Evolutionary conservation across 768 basidiomycete species (phyloP).

Genomic region (Cytidiella melzeri): DNA sequence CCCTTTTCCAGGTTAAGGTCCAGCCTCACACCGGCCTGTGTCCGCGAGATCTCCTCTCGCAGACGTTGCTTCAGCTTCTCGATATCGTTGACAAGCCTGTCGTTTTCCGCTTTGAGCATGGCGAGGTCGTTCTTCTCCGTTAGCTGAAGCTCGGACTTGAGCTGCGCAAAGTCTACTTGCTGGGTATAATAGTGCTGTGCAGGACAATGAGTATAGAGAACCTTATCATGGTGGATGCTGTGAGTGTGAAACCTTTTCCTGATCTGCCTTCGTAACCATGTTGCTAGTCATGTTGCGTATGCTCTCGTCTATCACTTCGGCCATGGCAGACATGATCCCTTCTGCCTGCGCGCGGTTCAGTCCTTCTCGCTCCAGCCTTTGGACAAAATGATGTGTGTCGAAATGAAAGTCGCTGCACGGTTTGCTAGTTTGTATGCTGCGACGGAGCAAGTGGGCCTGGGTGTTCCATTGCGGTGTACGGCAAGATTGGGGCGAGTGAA

Average conservation of each 20-base stretch:
- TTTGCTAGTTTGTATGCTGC: not conserved
- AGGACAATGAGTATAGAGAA: not conserved
- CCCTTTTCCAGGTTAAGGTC: constrained; percentile 98
- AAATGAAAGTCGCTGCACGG: constrained; percentile 64
- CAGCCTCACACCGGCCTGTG: constrained; percentile 88
- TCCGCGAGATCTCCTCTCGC: constrained; percentile 85
- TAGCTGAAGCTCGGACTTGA: constrained; percentile 92
- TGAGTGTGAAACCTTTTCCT: constrained; percentile 70
- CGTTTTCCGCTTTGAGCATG: constrained; percentile 94
- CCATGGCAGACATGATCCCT: constrained; percentile 95
- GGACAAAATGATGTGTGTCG: constrained; percentile 93
- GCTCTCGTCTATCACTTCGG: constrained; percentile 96
- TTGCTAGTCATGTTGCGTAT: constrained; percentile 93
- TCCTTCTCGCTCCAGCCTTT: constrained; percentile 84
- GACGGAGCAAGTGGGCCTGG: not conserved
- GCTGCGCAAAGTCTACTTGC: constrained; percentile 94
- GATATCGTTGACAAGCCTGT: constrained; percentile 84
- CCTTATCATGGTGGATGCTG: not conserved
- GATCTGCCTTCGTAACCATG: constrained; percentile 93
- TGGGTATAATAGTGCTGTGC: constrained; percentile 84
- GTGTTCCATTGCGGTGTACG: not conserved
- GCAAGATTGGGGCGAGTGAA: too few relatives aligned
- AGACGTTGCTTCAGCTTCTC: constrained; percentile 93
- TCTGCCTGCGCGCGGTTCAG: constrained; percentile 89
- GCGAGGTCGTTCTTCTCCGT: constrained; percentile 97